phyloP scores from a whole-genome alignment of 1,139 yeast species.

The Kodamaea alishanica region DNA sequence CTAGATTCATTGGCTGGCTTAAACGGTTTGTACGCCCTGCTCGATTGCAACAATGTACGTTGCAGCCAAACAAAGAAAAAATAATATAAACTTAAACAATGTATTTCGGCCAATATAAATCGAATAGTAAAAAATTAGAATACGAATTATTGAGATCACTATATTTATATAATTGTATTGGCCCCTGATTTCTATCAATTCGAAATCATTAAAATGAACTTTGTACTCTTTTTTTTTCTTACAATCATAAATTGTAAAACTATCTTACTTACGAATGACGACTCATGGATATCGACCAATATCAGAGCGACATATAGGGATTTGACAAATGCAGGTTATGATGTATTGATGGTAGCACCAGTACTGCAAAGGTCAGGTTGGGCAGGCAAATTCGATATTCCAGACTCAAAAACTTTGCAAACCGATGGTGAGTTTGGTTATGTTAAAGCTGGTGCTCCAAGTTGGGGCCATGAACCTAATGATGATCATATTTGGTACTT shows the following conservation, averaged over 20 bases:
- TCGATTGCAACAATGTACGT: no score
- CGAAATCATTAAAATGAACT: constrained; percentile 1
- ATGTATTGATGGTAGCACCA: constrained; percentile 33
- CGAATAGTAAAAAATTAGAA: neutral
- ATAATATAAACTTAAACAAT: no score
- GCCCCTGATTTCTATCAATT: neutral
- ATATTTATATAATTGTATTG: neutral
- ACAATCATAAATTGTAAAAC: constrained; percentile 16
- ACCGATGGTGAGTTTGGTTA: constrained; percentile 37
- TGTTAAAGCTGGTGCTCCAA: constrained; percentile 36
- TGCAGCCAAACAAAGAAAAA: no score
- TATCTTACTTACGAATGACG: constrained; percentile 32
- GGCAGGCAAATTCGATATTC: constrained; percentile 30
- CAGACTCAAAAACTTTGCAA: constrained; percentile 16
- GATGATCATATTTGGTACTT: constrained; percentile 46
- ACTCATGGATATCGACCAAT: constrained; percentile 31
- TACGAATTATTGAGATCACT: neutral
- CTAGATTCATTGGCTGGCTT: no score
- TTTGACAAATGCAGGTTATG: constrained; percentile 26
- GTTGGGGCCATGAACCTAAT: constrained; percentile 40
- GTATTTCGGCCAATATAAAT: neutral
- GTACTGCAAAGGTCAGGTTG: constrained; percentile 29
- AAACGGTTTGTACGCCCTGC: no score
- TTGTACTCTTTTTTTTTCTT: constrained; percentile 4
- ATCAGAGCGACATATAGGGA: constrained; percentile 32